Evolutionary conservation across 2,329 filamentous ascomycete species (phyloP).

Genomic region (Colletotrichum musicola): DNA sequence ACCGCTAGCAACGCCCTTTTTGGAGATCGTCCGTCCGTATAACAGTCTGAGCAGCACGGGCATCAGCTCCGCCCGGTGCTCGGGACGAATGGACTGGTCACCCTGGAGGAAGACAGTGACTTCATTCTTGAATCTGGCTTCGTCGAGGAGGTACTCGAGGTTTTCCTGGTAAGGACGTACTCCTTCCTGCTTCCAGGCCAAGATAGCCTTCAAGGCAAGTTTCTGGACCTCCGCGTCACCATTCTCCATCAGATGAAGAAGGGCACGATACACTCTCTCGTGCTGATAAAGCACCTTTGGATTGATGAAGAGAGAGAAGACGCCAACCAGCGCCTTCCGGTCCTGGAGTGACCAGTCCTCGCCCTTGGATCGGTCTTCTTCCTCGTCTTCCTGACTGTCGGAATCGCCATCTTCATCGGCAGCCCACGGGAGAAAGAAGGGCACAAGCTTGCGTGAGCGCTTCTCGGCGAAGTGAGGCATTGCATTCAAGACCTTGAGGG

Average conservation of each 20-base stretch:
- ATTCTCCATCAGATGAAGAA: slow-evolving; percentile 83
- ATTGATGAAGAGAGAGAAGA: slow-evolving; percentile 90
- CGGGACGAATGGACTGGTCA: slow-evolving; percentile 77
- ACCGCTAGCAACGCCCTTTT: slow-evolving; percentile 81
- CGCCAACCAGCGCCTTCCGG: slow-evolving; percentile 82
- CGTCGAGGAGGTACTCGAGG: slow-evolving; percentile 87
- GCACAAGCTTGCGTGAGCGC: slow-evolving; percentile 85
- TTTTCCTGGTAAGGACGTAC: slow-evolving; percentile 87
- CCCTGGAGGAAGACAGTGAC: slow-evolving; percentile 88
- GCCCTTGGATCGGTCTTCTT: slow-evolving; percentile 55
- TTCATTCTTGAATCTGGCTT: slow-evolving; percentile 92
- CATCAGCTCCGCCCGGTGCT: slow-evolving; percentile 81
- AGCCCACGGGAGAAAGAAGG: slow-evolving; percentile 88
- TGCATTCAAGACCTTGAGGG: slow-evolving; percentile 81
- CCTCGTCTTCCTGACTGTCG: slow-evolving; percentile 56
- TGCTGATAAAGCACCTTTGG: slow-evolving; percentile 85
- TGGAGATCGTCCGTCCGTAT: slow-evolving; percentile 89
- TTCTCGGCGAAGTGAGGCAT: slow-evolving; percentile 86
- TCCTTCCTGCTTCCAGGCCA: slow-evolving; percentile 87
- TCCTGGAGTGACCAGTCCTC: slow-evolving; percentile 80
- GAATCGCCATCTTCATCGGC: slow-evolving; percentile 59
- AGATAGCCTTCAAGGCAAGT: slow-evolving; percentile 83
- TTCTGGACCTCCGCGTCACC: slow-evolving; percentile 93
- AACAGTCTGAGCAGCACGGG: slow-evolving; percentile 88
- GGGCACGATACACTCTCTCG: slow-evolving; percentile 79